phyloP scores from a whole-genome alignment of 495 filamentous ascomycete genomes.

The Hyaloscypha finlandica region DNA sequence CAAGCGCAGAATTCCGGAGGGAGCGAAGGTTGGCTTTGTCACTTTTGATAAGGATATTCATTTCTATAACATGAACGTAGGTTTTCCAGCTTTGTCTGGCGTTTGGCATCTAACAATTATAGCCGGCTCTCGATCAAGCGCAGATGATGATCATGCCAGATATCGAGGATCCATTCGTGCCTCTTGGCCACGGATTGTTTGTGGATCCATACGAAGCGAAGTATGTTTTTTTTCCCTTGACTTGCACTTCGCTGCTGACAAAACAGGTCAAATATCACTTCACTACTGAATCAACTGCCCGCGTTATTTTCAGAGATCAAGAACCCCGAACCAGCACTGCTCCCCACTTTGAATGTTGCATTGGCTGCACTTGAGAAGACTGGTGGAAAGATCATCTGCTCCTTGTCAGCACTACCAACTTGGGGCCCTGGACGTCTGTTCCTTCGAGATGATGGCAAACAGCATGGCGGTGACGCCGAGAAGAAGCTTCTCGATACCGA shows the following conservation, averaged over 20 bases:
- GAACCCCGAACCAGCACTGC: constrained; percentile 82
- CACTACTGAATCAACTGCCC: constrained; percentile 78
- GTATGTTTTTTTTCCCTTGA: constrained; percentile 40
- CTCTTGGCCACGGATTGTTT: constrained; percentile 87
- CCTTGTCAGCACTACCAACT: constrained; percentile 79
- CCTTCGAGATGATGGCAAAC: constrained; percentile 83
- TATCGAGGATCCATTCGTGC: constrained; percentile 95
- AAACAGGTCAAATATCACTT: constrained; percentile 72
- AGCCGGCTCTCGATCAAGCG: constrained; percentile 79
- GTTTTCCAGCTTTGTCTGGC: constrained; percentile 33
- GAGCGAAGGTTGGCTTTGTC: constrained; percentile 89
- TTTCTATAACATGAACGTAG: constrained; percentile 90
- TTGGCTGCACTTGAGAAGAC: constrained; percentile 78
- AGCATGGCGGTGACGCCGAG: constrained; percentile 84
- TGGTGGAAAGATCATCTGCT: constrained; percentile 91
- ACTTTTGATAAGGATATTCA: constrained; percentile 96
- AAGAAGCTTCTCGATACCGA: constrained; percentile 92
- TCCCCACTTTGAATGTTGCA: constrained; percentile 82
- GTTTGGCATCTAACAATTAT: background rate
- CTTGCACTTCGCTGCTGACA: constrained; percentile 4
- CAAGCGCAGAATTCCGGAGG: constrained; percentile 67
- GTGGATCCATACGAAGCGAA: constrained; percentile 94
- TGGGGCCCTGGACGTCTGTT: constrained; percentile 85
- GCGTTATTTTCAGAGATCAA: constrained; percentile 83
- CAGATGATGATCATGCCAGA: constrained; percentile 99